A percentile compares a stretch with the other conserved stretches of the same genome.
phyloP scores from a whole-genome alignment of 805 yeast species.

The Nakazawaea sp. region DNA sequence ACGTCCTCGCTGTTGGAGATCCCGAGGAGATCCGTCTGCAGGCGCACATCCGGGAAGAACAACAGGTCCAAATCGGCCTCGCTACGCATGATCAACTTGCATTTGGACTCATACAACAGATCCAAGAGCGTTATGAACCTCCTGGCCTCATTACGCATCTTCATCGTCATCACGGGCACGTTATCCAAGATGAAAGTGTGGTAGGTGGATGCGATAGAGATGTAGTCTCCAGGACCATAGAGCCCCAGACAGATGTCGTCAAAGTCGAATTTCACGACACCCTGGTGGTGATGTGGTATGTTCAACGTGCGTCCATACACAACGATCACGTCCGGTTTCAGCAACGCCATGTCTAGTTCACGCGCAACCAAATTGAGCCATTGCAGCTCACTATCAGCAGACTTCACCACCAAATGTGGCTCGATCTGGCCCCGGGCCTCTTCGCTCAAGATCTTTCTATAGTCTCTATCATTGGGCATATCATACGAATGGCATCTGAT shows the following conservation, averaged over 20 bases:
- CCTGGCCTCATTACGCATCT: slow-evolving; percentile 61
- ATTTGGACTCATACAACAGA: slow-evolving; percentile 62
- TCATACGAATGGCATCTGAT: slow-evolving; percentile 55
- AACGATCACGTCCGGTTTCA: slow-evolving; percentile 22
- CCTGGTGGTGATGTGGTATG: slow-evolving; percentile 36
- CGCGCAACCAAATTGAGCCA: slow-evolving; percentile 30
- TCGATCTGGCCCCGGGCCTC: slow-evolving; percentile 14
- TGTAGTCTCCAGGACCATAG: slow-evolving; percentile 63
- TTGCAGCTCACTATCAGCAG: slow-evolving; percentile 15
- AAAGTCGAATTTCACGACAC: slow-evolving; percentile 44
- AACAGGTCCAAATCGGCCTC: slow-evolving; percentile 43
- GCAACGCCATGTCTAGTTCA: slow-evolving; percentile 11
- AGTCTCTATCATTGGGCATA: slow-evolving; percentile 54
- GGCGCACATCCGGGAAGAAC: slow-evolving; percentile 51
- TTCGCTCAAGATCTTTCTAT: slow-evolving; percentile 32
- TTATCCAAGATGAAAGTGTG: slow-evolving; percentile 51
- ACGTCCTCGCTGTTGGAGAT: slow-evolving; percentile 26
- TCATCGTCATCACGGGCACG: slow-evolving; percentile 51
- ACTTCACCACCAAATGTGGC: slow-evolving; percentile 28
- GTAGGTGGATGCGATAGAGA: slow-evolving; percentile 55
- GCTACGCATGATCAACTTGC: slow-evolving; percentile 48
- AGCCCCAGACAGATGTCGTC: slow-evolving; percentile 47
- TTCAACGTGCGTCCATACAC: slow-evolving; percentile 51
- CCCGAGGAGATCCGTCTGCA: slow-evolving; percentile 2
- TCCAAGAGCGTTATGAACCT: slow-evolving; percentile 61